These are phyloP conservation scores for Phlebiopsis gigantea DNA, from an alignment of 768 basidiomycete species.

Conservation along the genomic window DNA sequence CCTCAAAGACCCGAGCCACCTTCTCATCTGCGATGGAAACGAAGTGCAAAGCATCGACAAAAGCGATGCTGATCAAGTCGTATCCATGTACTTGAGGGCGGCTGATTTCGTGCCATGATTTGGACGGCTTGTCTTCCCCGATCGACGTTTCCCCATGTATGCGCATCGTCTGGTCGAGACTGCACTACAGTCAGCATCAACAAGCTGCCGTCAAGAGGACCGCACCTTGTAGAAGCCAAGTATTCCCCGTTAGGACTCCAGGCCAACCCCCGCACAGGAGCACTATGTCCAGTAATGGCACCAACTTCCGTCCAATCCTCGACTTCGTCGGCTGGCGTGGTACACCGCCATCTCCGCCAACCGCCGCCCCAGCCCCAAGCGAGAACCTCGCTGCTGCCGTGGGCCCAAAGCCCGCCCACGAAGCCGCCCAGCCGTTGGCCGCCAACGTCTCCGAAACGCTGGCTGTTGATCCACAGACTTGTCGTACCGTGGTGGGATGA, in stretches of 20 bases:
- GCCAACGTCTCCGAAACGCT: slow-evolving; percentile 94
- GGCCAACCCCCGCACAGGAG: slow-evolving; percentile 68
- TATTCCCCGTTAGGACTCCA: slow-evolving; percentile 91
- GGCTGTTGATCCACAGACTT: slow-evolving; percentile 84
- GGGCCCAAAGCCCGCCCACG: slow-evolving; percentile 83
- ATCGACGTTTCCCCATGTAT: slow-evolving; percentile 62
- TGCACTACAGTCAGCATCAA: slow-evolving; percentile 24
- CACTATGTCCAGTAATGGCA: slow-evolving; percentile 85
- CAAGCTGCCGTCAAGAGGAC: not conserved
- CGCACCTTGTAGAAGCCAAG: slow-evolving; percentile 79
- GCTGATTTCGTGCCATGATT: slow-evolving; percentile 77
- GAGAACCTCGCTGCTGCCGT: slow-evolving; percentile 54
- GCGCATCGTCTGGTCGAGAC: slow-evolving; percentile 88
- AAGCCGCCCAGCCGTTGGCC: slow-evolving; percentile 89
- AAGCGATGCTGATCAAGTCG: slow-evolving; percentile 77
- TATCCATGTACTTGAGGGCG: slow-evolving; percentile 98
- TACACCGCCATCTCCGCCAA: slow-evolving; percentile 85
- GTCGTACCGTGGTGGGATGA: slow-evolving; percentile 35
- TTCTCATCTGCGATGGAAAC: slow-evolving; percentile 96
- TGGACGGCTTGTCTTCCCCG: slow-evolving; percentile 6
- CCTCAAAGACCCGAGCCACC: slow-evolving; percentile 89
- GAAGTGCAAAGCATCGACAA: slow-evolving; percentile 72
- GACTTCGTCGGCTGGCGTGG: slow-evolving; percentile 14
- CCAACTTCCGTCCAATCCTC: slow-evolving; percentile 70
- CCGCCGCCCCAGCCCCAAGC: slow-evolving; percentile 95